phyloP scores from a whole-genome alignment of 2,329 filamentous ascomycete genomes.

The Fusarium sororula region DNA sequence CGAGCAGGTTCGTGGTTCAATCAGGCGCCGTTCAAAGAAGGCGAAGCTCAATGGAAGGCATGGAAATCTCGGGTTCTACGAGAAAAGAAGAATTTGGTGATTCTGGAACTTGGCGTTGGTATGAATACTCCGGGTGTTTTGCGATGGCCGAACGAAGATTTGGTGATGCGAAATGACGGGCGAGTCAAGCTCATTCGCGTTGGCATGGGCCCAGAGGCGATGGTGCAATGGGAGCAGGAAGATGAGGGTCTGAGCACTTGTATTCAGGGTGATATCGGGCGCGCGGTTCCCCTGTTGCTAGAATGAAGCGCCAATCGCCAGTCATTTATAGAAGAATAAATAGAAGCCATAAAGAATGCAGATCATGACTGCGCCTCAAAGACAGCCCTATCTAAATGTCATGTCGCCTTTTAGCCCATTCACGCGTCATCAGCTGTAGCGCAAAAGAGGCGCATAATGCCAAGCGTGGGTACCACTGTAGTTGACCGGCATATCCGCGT shows the following conservation, averaged over 20 bases:
- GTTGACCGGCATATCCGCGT: constrained; percentile 23
- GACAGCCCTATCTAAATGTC: accelerated
- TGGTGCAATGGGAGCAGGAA: constrained; percentile 35
- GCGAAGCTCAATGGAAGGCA: constrained; percentile 18
- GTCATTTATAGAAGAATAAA: neutral
- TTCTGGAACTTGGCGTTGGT: constrained; percentile 34
- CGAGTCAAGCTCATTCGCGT: constrained; percentile 29
- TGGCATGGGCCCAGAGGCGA: constrained; percentile 30
- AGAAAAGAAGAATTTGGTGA: constrained; percentile 29
- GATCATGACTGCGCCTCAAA: neutral
- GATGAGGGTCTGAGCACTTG: constrained; percentile 30
- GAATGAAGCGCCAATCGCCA: neutral
- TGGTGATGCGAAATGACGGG: constrained; percentile 15
- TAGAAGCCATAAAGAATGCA: neutral
- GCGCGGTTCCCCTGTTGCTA: neutral
- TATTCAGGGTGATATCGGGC: constrained; percentile 29
- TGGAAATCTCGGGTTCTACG: neutral
- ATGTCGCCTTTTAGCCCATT: neutral
- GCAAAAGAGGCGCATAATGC: constrained; percentile 21
- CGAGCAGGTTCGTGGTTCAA: constrained; percentile 36
- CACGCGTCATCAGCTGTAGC: constrained; percentile 11
- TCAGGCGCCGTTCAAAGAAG: constrained; percentile 11
- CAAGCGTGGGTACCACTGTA: constrained; percentile 7
- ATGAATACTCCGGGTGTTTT: constrained; percentile 39
- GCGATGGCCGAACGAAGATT: constrained; percentile 38